Evolutionary conservation across 495 filamentous ascomycete genomes (phyloP), one percentile per base, ranked within the genome.

Genomic region (Hypoxylon fuscum): DNA sequence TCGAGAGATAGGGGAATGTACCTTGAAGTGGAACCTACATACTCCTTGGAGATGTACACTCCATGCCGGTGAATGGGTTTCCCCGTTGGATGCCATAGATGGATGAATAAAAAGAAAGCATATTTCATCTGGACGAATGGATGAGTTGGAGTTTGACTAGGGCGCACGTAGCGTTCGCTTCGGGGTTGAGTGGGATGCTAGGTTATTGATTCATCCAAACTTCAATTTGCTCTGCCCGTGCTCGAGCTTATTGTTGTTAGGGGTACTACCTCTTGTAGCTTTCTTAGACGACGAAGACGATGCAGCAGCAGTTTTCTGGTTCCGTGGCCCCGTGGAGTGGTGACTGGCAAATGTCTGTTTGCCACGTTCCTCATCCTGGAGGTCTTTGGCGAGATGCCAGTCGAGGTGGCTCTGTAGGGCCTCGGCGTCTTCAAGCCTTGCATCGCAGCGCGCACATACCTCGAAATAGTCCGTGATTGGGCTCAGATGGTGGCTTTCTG

Each of bases 361-460:
- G 75, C 72, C 76, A 76, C 75, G 76, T 75, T 80, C 76, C 59
- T 92, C 81, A 5, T 85, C 82, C 62, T 89, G 88, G 22, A 98
- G 81, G 64, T 91, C 87, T 78, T 90, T 92, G 35, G 95, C 95
- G 74, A 97, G 91, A 77, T 98, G 95, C 90, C 93, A 98, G 72
- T 98, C 95, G 35, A 90, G 81, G 69, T 98, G 95, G 76, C 90
- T 92, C 48, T 86, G 82, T 68, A 87, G 79, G 29, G 85, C 82
- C 61, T 77, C 68, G n/a, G 76, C 72, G 9, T 76, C 77, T 29
- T 75, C 78, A 18, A 96, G 68, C 27, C 72, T 59, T 59, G 80
- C 78, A 47, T 80, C 80, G 76, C 95, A 97, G 41, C 83, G 85
- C 46, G 75, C 63, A 72, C 94, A 97, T 57, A 55, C 50, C 62